Evolutionary conservation across 306 rosid species (phyloP).

Genomic region (Pachyrhizus erosus): DNA sequence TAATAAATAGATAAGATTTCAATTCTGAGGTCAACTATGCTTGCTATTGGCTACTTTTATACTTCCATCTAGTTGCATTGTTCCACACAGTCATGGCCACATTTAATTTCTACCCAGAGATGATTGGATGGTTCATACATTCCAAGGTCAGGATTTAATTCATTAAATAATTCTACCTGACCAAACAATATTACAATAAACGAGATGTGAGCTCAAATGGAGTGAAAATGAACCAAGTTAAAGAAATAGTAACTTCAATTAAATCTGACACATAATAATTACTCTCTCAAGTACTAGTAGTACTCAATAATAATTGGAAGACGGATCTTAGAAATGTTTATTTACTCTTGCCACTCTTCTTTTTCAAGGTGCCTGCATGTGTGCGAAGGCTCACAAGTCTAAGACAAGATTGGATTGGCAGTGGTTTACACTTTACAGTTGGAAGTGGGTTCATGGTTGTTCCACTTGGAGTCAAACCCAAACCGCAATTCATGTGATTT

Average conservation of each 20-base stretch:
- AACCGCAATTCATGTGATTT: constrained; percentile 41
- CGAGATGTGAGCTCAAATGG: neutral
- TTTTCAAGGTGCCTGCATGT: neutral
- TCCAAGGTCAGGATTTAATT: neutral
- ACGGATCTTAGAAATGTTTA: neutral
- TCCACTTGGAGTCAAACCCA: constrained; percentile 10
- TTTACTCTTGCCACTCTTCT: neutral
- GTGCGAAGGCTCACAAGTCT: neutral
- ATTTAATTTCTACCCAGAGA: too few relatives aligned
- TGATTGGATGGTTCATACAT: neutral
- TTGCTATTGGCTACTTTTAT: constrained; percentile 28
- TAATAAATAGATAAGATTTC: constrained; percentile 32
- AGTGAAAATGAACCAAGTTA: neutral
- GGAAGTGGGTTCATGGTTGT: constrained; percentile 6
- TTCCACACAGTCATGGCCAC: neutral
- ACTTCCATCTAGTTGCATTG: neutral
- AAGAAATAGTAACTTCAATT: neutral
- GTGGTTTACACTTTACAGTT: constrained; percentile 19
- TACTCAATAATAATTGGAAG: neutral
- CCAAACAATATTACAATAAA: neutral
- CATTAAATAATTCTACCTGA: neutral
- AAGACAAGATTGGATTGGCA: constrained; percentile 14
- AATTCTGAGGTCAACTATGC: constrained; percentile 36
- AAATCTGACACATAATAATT: neutral
- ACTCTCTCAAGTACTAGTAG: neutral